These are phyloP conservation scores for Cordyceps fumosorosea DNA, from an alignment of 2,329 filamentous ascomycete genomes.

Conservation along the genomic window DNA sequence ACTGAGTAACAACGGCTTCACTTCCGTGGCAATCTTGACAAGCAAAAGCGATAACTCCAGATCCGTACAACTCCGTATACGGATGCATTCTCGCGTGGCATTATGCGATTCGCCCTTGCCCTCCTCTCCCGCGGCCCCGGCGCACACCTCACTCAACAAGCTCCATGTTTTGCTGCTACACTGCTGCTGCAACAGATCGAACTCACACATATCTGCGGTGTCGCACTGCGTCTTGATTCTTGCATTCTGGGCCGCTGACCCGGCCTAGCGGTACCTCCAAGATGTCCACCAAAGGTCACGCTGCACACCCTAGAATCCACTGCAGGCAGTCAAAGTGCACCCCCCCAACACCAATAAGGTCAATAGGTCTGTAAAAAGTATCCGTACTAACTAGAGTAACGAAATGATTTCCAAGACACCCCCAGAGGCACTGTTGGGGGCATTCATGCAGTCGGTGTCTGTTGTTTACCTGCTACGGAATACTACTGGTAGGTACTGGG, in stretches of 20 bases:
- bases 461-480: no score
- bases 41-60: not conserved
- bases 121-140: not conserved
- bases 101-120: not conserved
- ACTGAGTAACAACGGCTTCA: not conserved
- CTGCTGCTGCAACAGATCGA: slow-evolving; percentile 1
- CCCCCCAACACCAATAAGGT: not conserved
- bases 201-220: not conserved
- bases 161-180: not conserved
- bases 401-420: not conserved
- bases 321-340: no score
- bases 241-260: not conserved
- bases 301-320: not conserved
- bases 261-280: slow-evolving; percentile 1
- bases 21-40: not conserved
- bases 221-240: not conserved
- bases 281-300: not conserved
- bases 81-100: not conserved
- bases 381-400: no score
- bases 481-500: no score
- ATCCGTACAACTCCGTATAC: not conserved
- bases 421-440: no score
- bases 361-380: not conserved
- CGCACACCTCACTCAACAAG: not conserved
- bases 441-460: no score